Base-by-base conservation (phyloP, 805 yeast genomes). In the Torulaspora quercuum region DNA sequence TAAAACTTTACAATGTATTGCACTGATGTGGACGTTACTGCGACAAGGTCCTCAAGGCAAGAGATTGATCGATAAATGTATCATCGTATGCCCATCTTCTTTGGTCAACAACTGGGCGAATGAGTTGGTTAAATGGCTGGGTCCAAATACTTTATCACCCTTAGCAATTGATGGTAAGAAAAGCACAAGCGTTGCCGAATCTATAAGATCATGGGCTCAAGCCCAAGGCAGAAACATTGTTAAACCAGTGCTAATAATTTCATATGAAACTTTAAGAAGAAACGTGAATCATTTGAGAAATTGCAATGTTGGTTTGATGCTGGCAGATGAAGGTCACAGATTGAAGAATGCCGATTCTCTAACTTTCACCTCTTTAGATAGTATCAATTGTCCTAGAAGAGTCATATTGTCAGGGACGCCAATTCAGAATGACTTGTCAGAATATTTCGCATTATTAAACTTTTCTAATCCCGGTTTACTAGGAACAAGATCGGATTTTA, bases 321-420 rank as follows among this genome's bases (percentile, higher is more conserved):
- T 90, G 27, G 95, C 90, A 7, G 94, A 84, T 54, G 94, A 83
- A 62, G 94, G 94, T 8, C 94, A 83, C 55, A 67, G 92, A 41
- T 65, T 84, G 48, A 83, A 83, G 50, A 83, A 90, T 57, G 95
- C 95, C 11, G 97, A 90, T 23, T 87, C 96, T 1, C 72, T 82
- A 36, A 92, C 98, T 0, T 90, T 88, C 50, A 85, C 86, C 0
- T 86, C 97, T 0, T 69, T 90, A 25, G 80, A 86, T 52, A 74
- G 87, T n/a, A 70, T 92, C 37, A 77, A 82, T 34, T 90, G 95
- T 56, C 78, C 81, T 33, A 70, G 98, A 52, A 72, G 98, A 40
- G 97, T 90, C 6, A 90, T 90, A 46, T 65, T 90, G 14, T 86
- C 96, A 1, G 98, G 98, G 24, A 90, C 98, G 0, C 98, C 98